Base-by-base conservation (phyloP, 108 stramenopile genomes). In the Fistulifera pelliculosa region DNA sequence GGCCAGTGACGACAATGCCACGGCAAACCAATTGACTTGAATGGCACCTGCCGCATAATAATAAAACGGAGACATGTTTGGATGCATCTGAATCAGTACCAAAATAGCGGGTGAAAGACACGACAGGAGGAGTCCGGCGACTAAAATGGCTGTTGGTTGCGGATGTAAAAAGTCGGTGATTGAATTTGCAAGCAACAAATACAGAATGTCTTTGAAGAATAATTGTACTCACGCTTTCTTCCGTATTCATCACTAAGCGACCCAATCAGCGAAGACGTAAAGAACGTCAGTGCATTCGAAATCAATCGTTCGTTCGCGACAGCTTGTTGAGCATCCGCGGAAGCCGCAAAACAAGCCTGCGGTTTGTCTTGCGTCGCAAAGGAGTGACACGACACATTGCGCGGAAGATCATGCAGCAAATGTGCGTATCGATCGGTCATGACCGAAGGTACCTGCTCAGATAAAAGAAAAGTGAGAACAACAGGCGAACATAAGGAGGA, bases 351-450 rank as follows among this genome's bases (percentile, higher is more conserved):
- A 54, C 90, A 91, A 41, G 66, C 83, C 11, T 54, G 39, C 10
- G 90, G 85, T 26, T 77, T 71, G 23, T 55, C 41, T 0, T 45
- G 27, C 27, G 35, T 7, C 11, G 8, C 6, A 35, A 49, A 60
- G 26, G 49, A 48, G 17, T 5, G 8, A 19, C 58, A 60, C 2
- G n/a, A 10, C 28, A 19, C 41, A 14, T 48, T 17, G 2, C 19
- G 23, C 27, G 14, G 11, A 22, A 26, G 47, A 1, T 77, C 89
- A 67, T 91, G 89, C 48, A 64, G 27, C 0, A 91, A 28, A 27
- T 80, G 60, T n/a, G 89, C 89, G 65, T 79, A 91, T 25, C 83
- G 78, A 68, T 91, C 89, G 43, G 76, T 68, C 52, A 80, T 75
- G 16, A 91, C 71, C n/a, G 88, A 74, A 0, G 88, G 88, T 21